Base-by-base conservation (phyloP, 2,329 filamentous ascomycete species). In the Colletotrichum australisinense region DNA sequence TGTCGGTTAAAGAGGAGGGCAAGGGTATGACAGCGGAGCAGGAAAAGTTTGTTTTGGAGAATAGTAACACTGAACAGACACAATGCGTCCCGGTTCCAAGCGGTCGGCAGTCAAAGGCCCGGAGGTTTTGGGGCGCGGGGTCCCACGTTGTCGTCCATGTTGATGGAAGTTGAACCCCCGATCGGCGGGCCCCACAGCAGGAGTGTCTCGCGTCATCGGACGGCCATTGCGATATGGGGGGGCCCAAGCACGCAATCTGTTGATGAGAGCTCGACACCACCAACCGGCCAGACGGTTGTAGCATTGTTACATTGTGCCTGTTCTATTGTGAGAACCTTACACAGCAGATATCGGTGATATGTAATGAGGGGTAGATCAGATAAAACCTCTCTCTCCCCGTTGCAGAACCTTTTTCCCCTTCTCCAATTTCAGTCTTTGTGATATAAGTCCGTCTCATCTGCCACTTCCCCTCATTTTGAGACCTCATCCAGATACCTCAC, bases 141-240 rank as follows among this genome's bases (percentile, higher is more conserved):
- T 35, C 22, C 26, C 11, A 28, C 58, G n/a, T 19, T 24, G 22
- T 67, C 69, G 49, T 57, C 64, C 56, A 62, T 56, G 32, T n/a
- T 28, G 35, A 24, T 35, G 32, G 32, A 35, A 35, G 32, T 35
- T 35, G 32, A 35, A 35, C 52, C 24, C 35, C 55, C 64, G 24
- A 55, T 63, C 58, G 32, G 30, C 46, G 46, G 52, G 42, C 68
- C 56, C 56, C 63, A 62, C 55, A 28, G n/a, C 46, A 52, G 35
- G 55, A 11, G 19, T 66, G 63, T 67, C 72, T 74, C 72, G 72
- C 72, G 72, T 74, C 72, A 74, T 74, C 72, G 68, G 58, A 63
- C 63, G 72, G 52, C 60, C 32, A 53, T 75, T 63, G 73, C 73
- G 70, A 74, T 74, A 71, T 74, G 70, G 73, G 58, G 49, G 42